Evolutionary conservation across 2,329 filamentous ascomycete genomes (phyloP).

Genomic region (Didymella lethalis): DNA sequence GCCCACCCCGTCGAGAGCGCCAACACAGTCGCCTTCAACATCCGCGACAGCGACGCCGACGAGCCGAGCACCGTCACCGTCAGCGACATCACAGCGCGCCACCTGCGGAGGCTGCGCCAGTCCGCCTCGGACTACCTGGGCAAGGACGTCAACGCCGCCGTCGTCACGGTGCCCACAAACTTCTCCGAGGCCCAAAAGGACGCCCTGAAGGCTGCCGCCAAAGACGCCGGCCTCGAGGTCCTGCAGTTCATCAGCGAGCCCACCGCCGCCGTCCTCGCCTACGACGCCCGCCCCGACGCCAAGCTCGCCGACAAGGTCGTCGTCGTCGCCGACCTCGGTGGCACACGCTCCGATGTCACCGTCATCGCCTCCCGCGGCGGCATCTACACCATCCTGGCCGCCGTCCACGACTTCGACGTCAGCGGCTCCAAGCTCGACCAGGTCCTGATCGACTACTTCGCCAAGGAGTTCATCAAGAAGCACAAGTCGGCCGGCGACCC

Average conservation of each 20-base stretch:
- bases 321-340: slow-evolving; percentile 91
- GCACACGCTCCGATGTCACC: slow-evolving; percentile 89
- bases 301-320: slow-evolving; percentile 83
- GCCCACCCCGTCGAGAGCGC: slow-evolving; percentile 83
- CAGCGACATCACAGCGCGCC: slow-evolving; percentile 82
- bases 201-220: slow-evolving; percentile 78
- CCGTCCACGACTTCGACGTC: slow-evolving; percentile 94
- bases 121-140: slow-evolving; percentile 93
- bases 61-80: slow-evolving; percentile 73
- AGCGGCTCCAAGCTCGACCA: slow-evolving; percentile 86
- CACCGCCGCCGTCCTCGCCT: slow-evolving; percentile 85
- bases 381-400: slow-evolving; percentile 95
- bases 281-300: slow-evolving; percentile 83
- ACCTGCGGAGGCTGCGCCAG: slow-evolving; percentile 79
- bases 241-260: slow-evolving; percentile 94
- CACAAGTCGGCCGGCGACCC: slow-evolving; percentile 79
- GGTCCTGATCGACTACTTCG: slow-evolving; percentile 92
- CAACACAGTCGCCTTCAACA: slow-evolving; percentile 78
- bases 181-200: slow-evolving; percentile 87
- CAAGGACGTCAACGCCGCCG: slow-evolving; percentile 91
- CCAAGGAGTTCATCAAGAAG: slow-evolving; percentile 99
- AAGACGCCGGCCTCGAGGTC: slow-evolving; percentile 83
- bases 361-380: slow-evolving; percentile 91
- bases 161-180: slow-evolving; percentile 93
- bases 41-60: slow-evolving; percentile 73